Evolutionary conservation across 805 yeast species (phyloP), one percentile per base, ranked within the genome.

Genomic region (Starmera caribaea): DNA sequence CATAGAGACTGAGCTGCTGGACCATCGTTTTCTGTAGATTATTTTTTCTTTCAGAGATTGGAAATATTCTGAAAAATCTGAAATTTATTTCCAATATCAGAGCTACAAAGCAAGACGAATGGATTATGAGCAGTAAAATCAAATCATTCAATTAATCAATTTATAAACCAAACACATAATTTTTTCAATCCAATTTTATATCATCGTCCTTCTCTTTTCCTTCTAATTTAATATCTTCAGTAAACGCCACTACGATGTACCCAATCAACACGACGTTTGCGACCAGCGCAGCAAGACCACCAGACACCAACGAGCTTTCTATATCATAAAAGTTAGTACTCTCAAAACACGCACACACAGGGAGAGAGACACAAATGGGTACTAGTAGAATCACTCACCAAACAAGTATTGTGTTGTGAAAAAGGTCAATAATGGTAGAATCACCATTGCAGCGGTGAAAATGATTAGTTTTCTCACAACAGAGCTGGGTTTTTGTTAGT

Each of bases 201-300:
- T 67, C 66, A 37, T 66, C 62, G 45, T 67, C 66, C 44, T 71
- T 63, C 38, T 61, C 62, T 7, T 49, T 43, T 16, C 49, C 55
- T 13, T 54, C 62, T 6, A 56, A 48, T 12, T 53, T 53, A 34
- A 58, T 58, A 38, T 80, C 81, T 54, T 84, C 94, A 16, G 70
- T 71, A 59, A 83, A 83, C 2, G 94, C 92, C 43, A 73, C 82
- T 14, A 80, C 66, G 29, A 84, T 76, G 52, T 81, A 84, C 1
- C 82, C 84, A 38, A 83, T 73, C 47, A 84, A 63, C 16, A 84
- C 92, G 7, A 79, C 61, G 53, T 84, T 84, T 24, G 92, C 92
- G 41, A 74, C 74, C 14, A 75, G 66, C 3, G 92, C 92, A 30
- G 89, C 86, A n/a, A 79, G 53, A 3, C 92, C 92, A 33, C 94